Percentiles rank a stretch among this genome's conserved stretches.
Conservation (phyloP, 352 stramenopile genomes). For the Phytopythium helicoides region DNA sequence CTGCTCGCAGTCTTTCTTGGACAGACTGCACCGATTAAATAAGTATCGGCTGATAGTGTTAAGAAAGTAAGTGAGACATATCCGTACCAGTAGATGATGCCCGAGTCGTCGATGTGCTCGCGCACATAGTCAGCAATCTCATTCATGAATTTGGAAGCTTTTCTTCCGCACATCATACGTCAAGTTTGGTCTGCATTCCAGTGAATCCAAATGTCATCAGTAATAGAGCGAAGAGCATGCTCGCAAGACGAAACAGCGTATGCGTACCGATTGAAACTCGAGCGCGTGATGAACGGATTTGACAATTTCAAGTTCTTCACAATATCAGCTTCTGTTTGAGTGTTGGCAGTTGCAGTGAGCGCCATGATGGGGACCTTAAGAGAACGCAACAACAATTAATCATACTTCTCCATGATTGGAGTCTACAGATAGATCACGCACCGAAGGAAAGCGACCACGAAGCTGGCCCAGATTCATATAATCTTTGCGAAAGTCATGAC, state of each 20-base stretch:
- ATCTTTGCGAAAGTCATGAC: slow-evolving; percentile 99
- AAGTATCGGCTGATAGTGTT: too few relatives aligned
- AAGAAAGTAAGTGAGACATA: too few relatives aligned
- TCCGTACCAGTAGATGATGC: slow-evolving; percentile 90
- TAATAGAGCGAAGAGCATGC: too few relatives aligned
- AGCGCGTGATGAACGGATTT: slow-evolving; percentile 77
- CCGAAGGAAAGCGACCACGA: slow-evolving; percentile 90
- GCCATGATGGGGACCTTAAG: slow-evolving; percentile 86
- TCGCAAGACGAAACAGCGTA: too few relatives aligned
- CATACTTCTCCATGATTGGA: background rate
- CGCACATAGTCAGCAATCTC: slow-evolving; percentile 78
- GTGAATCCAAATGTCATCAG: too few relatives aligned
- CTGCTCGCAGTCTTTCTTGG: slow-evolving; percentile 87
- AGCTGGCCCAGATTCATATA: slow-evolving; percentile 95
- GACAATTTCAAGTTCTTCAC: slow-evolving; percentile 70
- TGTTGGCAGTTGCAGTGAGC: slow-evolving; percentile 84
- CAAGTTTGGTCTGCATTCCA: slow-evolving; percentile 75
- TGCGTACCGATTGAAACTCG: slow-evolving; percentile 84
- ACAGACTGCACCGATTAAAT: slow-evolving; percentile 46
- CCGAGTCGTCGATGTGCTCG: slow-evolving; percentile 82
- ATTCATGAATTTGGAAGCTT: slow-evolving; percentile 75
- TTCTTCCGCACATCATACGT: slow-evolving; percentile 85
- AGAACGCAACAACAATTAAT: background rate
- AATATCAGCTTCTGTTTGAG: slow-evolving; percentile 81
- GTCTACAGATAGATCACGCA: slow-evolving; percentile 24